phyloP scores from a whole-genome alignment of 2,329 filamentous ascomycete species.

The Paracamarosporium sp. region DNA sequence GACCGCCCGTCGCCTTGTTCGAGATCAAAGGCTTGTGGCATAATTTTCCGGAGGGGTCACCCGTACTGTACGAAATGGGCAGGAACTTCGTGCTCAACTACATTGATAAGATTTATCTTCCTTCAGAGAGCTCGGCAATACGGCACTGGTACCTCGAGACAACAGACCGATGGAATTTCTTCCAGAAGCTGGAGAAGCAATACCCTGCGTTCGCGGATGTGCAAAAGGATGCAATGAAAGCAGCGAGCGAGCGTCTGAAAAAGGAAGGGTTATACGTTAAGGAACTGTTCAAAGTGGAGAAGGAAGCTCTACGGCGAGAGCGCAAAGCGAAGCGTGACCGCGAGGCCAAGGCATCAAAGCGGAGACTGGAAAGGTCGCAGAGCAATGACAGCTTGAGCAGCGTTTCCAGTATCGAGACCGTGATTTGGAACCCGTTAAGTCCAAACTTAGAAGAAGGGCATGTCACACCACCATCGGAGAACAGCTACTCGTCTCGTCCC shows the following conservation, averaged over 20 bases:
- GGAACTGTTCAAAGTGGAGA: neutral
- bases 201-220: conserved; percentile 15
- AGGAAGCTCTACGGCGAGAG: neutral
- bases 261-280: neutral
- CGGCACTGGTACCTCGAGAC: conserved; percentile 15
- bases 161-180: conserved; percentile 13
- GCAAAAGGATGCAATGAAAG: conserved; percentile 1
- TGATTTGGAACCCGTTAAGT: neutral
- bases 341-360: neutral
- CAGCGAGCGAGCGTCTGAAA: neutral
- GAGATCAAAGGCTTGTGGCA: conserved; percentile 26
- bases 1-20: conserved; percentile 9
- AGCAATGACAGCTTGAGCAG: conserved; percentile 4
- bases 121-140: conserved; percentile 10
- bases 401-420: neutral
- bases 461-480: neutral
- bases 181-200: conserved; percentile 10
- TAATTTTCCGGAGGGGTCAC: conserved; percentile 15
- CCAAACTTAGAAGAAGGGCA: neutral
- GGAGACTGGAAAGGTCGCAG: neutral
- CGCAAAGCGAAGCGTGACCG: neutral
- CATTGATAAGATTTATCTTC: conserved; percentile 13
- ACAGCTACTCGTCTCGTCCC: neutral
- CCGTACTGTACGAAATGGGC: conserved; percentile 20
- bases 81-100: conserved; percentile 22